A percentile compares a stretch with the other conserved stretches of the same genome.
Evolutionary conservation across 306 rosid genomes (phyloP).

Genomic region (Hippophae rhamnoides): DNA sequence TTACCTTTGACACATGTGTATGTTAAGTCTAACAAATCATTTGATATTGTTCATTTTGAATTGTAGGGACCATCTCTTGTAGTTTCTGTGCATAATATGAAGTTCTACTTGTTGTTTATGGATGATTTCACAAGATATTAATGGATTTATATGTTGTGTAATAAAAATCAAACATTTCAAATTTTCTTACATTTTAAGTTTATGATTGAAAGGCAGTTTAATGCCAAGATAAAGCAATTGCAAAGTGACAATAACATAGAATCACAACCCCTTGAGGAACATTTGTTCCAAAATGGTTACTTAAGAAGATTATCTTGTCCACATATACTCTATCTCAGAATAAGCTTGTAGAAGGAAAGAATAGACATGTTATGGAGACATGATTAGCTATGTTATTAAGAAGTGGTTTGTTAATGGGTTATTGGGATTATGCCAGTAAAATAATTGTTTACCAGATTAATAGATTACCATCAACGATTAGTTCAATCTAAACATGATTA

Average conservation of each 20-base stretch:
- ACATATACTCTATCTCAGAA: neutral
- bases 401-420: neutral
- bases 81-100: too few relatives aligned
- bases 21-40: too few relatives aligned
- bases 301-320: neutral
- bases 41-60: too few relatives aligned
- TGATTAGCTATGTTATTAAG: neutral
- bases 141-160: too few relatives aligned
- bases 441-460: neutral
- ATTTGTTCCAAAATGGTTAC: neutral
- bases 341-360: neutral
- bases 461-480: too few relatives aligned
- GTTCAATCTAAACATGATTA: too few relatives aligned
- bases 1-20: too few relatives aligned
- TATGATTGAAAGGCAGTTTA: neutral
- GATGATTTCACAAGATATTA: too few relatives aligned
- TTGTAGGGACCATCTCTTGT: too few relatives aligned
- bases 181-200: neutral
- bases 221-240: neutral
- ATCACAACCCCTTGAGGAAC: neutral
- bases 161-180: neutral
- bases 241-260: neutral
- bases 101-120: too few relatives aligned
- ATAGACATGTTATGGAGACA: neutral
- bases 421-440: neutral